Evolutionary conservation across 495 filamentous ascomycete genomes (phyloP).

Genomic region (Xylaria scruposa): DNA sequence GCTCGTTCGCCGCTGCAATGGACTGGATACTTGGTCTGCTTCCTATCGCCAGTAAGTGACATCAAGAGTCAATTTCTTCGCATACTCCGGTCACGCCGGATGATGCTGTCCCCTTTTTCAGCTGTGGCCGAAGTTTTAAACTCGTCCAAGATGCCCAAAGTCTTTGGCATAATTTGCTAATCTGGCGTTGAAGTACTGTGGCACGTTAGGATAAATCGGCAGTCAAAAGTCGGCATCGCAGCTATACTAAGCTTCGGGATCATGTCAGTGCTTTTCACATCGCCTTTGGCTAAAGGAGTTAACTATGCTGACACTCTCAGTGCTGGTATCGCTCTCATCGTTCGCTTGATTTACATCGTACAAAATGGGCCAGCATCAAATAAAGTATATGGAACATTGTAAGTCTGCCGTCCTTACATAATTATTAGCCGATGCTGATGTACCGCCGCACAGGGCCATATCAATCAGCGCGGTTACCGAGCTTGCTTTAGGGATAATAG

Average conservation of each 20-base stretch:
- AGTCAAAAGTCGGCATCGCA: conserved; percentile 44
- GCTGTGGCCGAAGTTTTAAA: not conserved
- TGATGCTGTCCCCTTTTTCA: not conserved
- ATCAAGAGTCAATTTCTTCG: not conserved
- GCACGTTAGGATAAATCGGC: conserved; percentile 45
- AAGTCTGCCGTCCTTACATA: not conserved
- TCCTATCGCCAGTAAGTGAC: conserved; percentile 41
- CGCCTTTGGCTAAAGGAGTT: not conserved
- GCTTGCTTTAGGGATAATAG: conserved; percentile 49
- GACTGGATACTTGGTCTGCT: conserved; percentile 53
- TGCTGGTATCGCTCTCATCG: conserved; percentile 48
- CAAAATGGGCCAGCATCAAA: conserved; percentile 37
- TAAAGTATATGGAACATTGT: conserved; percentile 33
- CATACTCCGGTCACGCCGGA: not conserved
- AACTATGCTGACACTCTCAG: conserved; percentile 31
- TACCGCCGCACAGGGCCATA: conserved; percentile 31
- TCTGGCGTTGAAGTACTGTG: conserved; percentile 40
- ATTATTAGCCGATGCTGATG: not conserved
- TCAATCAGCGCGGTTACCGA: conserved; percentile 50
- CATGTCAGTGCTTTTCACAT: conserved; percentile 33
- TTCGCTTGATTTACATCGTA: conserved; percentile 48
- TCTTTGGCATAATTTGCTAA: not conserved
- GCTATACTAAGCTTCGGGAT: conserved; percentile 46
- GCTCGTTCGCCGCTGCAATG: conserved; percentile 43
- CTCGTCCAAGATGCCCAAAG: not conserved